phyloP scores from a whole-genome alignment of 2,329 filamentous ascomycete genomes.

The Orbilia blumenaviensis region DNA sequence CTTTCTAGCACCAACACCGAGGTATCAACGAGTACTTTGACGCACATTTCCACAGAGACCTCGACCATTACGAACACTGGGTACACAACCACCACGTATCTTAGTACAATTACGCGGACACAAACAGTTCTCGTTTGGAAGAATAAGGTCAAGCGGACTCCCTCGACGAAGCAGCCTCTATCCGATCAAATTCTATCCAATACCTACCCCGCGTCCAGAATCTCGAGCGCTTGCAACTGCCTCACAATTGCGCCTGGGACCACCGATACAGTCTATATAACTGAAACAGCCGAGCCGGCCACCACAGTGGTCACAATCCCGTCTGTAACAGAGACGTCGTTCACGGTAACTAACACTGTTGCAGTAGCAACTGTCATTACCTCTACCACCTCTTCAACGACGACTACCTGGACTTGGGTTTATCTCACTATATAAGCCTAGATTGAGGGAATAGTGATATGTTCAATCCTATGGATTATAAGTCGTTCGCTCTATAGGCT shows the following conservation, averaged over 20 bases:
- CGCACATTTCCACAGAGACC: neutral
- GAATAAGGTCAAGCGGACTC: neutral
- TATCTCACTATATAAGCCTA: neutral
- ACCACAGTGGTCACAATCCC: neutral
- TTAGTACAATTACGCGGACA: neutral
- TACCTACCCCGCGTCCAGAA: conserved; percentile 9
- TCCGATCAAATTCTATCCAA: conserved; percentile 7
- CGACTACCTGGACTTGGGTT: neutral
- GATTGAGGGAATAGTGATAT: too few species aligned
- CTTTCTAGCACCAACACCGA: neutral
- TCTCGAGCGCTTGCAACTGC: conserved; percentile 25
- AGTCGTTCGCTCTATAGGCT: too few species aligned
- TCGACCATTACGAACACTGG: neutral
- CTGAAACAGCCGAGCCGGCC: neutral
- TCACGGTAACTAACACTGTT: neutral
- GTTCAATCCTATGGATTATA: too few species aligned
- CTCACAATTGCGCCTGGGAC: neutral
- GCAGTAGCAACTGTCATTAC: neutral
- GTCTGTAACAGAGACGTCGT: neutral
- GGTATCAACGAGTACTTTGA: neutral
- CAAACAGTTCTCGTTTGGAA: neutral
- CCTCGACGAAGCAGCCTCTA: neutral
- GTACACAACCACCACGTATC: neutral
- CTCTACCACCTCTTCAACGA: neutral
- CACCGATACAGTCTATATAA: neutral